Evolutionary conservation across 768 basidiomycete genomes (phyloP).

Genomic region (Brasilioporus rufonigricans): DNA sequence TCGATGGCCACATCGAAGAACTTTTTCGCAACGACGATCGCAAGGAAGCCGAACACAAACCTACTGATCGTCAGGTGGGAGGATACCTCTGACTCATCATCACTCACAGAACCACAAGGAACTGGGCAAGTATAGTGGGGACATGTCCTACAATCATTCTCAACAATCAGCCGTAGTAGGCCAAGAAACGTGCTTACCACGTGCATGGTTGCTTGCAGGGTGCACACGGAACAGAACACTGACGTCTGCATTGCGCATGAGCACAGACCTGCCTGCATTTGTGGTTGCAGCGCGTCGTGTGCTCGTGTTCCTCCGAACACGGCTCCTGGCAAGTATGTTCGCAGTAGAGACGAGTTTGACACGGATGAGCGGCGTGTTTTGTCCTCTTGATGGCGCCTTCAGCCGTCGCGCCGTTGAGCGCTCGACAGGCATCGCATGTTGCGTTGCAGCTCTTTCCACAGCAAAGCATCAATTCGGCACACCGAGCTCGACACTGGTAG

Average conservation of each 20-base stretch:
- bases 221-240: constrained; percentile 54
- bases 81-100: background rate
- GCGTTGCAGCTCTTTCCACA: constrained; percentile 52
- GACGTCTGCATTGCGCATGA: constrained; percentile 47
- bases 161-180: background rate
- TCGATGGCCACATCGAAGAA: constrained; percentile 55
- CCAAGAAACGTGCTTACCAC: constrained; percentile 37
- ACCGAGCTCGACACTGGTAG: constrained; percentile 40
- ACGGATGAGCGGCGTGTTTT: constrained; percentile 45
- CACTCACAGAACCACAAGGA: constrained; percentile 65
- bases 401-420: constrained; percentile 1
- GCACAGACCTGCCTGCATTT: constrained; percentile 53
- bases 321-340: constrained; percentile 48
- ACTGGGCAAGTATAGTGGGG: constrained; percentile 55
- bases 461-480: constrained; percentile 47
- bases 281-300: constrained; percentile 44
- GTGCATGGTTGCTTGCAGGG: constrained; percentile 62
- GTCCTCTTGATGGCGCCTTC: constrained; percentile 22
- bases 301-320: constrained; percentile 52
- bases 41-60: constrained; percentile 67
- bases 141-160: constrained; percentile 43
- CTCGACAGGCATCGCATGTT: constrained; percentile 50
- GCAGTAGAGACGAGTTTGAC: constrained; percentile 53
- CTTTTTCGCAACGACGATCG: constrained; percentile 48
- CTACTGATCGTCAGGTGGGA: constrained; percentile 31